Evolutionary conservation across 148 eudicot genomes (phyloP), one percentile per base, ranked within the genome.

Genomic region (Pharnaceum exiguum): DNA sequence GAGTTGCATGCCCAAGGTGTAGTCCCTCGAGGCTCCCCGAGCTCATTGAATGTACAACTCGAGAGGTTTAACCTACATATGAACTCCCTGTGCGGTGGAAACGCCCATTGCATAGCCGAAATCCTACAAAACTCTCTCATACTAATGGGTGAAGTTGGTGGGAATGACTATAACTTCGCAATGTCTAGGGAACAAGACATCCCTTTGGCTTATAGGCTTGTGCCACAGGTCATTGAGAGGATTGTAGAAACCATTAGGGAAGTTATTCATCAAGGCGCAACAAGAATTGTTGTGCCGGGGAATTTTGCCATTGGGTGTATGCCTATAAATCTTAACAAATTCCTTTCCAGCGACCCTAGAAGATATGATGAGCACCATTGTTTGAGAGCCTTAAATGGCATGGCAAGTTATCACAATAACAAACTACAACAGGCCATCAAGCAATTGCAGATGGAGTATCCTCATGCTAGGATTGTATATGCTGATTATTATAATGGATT

Each of bases 71-170:
- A 39, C 2, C 19, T 49, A 18, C 23, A 51, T 23, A 49, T 63
- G 13, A 3, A 22, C 10, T 52, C 59, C 12, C 11, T 21, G 4
- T 52, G 50, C 17, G 13, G 33, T 16, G 25, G 10, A 35, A 37
- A 23, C 1, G 7, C 27, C 51, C 1, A 67, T 6, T 64, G 67
- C 11, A 47, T 18, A 26, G 10, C 27, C 5, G 16, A 26, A n/a
- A 1, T 47, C 1, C 47, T 73, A 2, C 7, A 45, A n/a, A 59
- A 52, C 0, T 67, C 80, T 1, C 42, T 76, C 1, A 16, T 76
- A 54, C 7, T 76, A 17, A 42, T 72, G 67, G 80, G 80, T 32
- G 80, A 68, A 49, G 60, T 72, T 1, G 80, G 80, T 17, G 77
- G 80, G 1, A 71, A 76, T 21, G 80, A 76, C 45, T 58, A 57